Percentiles rank a stretch among this genome's conserved stretches.
phyloP scores from a whole-genome alignment of 2,329 filamentous ascomycete species.

The Talaromyces sp. region DNA sequence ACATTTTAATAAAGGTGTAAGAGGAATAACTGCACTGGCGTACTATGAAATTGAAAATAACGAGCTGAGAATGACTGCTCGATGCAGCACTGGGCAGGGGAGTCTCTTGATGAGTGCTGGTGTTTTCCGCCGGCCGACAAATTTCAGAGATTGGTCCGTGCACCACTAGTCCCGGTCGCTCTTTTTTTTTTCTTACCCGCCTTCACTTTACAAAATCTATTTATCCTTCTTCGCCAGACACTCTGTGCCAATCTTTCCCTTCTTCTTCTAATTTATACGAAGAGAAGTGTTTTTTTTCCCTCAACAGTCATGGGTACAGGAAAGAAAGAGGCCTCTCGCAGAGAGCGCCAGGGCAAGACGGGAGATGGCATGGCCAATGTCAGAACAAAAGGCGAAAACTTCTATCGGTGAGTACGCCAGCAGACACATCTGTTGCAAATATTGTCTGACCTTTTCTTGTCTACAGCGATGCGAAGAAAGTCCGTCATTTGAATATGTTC shows the following conservation, averaged over 20 bases:
- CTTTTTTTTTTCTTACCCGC: constrained; percentile 26
- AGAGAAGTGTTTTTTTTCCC: constrained; percentile 18
- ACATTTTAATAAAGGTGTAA: constrained; percentile 25
- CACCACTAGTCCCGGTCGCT: constrained; percentile 32
- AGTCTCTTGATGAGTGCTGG: neutral
- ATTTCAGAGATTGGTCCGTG: constrained; percentile 39
- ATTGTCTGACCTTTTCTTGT: neutral
- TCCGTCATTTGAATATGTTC: constrained; percentile 84
- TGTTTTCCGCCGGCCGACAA: constrained; percentile 24
- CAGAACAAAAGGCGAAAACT: constrained; percentile 94
- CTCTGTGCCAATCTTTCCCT: constrained; percentile 29
- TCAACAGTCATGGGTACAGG: constrained; percentile 75
- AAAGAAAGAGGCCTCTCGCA: constrained; percentile 86
- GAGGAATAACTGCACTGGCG: neutral
- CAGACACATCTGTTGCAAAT: neutral
- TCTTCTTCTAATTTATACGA: constrained; percentile 26
- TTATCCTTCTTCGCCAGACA: constrained; percentile 18
- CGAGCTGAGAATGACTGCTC: neutral
- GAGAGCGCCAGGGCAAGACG: constrained; percentile 77
- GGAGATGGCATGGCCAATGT: constrained; percentile 89
- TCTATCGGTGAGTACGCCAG: constrained; percentile 65
- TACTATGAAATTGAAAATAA: neutral
- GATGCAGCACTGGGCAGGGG: neutral
- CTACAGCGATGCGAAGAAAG: constrained; percentile 68
- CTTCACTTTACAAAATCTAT: constrained; percentile 23